Base-by-base conservation (phyloP, 2,329 filamentous ascomycete genomes). In the Botrytis squamosa region DNA sequence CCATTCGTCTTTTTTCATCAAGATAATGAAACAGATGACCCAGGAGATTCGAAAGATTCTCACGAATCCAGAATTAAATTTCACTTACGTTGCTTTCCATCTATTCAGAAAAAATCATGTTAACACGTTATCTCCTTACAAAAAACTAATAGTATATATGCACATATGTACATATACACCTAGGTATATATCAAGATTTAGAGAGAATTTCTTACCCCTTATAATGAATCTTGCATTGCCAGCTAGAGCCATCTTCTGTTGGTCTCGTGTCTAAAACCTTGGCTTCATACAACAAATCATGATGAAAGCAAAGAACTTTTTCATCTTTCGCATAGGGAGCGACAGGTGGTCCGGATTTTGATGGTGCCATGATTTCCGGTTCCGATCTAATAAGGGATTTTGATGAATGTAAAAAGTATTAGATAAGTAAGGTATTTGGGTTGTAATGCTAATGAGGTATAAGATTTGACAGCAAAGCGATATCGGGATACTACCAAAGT, bases 281-380 rank as follows among this genome's bases (percentile, higher is more conserved):
- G 77, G 96, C 96, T 84, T 99, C 96, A 82, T 99, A 99, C 70
- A 99, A 90, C 84, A 98, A 91, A 81, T 98, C 95, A 84, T 95
- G 93, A 82, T 99, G 96, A 82, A 98, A 98, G 85, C 96, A 99
- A 46, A 98, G 90, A 55, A 97, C 94, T 81, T 92, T 94, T 86
- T 99, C 96, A 81, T 98, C 94, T 87, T 95, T 94, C 12, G 74
- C 73, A 74, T 77, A 82, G 3, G 80, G 79, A 22, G 80, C 75
- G 25, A 71, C 74, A 2, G 78, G 75, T 25, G 75, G 71, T 33
- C 75, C 74, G 59, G 80, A 64, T 68, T 80, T 81, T 63, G 80
- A 79, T 14, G 80, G 81, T 38, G 80, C 81, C 81, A 81, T 81
- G 70, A 57, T 60, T 60, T 52, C 60, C 20, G 57, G 40, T 69